Evolutionary conservation across 306 rosid species (phyloP), one percentile per base, ranked within the genome.

Genomic region (Fragaria iinumae): DNA sequence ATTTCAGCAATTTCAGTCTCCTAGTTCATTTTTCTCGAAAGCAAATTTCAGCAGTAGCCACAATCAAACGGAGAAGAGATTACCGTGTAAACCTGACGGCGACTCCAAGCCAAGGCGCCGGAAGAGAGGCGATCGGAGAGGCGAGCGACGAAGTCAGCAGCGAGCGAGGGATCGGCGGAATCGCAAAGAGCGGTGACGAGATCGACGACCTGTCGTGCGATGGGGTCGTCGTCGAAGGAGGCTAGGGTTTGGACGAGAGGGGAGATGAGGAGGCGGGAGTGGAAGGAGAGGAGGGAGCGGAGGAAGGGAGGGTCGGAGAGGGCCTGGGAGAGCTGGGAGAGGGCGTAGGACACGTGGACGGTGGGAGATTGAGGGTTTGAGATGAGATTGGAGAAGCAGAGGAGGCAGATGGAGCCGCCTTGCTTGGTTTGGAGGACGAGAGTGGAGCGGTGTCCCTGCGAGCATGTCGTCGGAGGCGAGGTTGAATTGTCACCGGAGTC

Each of bases 381-480:
- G 81, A 90, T 5, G 80, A 95, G 96, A 69, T 91, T 93, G 44
- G 97, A 88, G 87, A 95, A 86, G 83, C 98, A 92, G 73, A 89
- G 88, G 67, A 95, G 90, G 78, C 97, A 92, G 67, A 95, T 84
- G 3, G 93, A 81, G 68, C 96, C 98, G 69, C 97, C 97, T 50
- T 88, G 83, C 13, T 82, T 80, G 4, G 91, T 92, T 59, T 64
- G 87, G 13, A 92, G 89, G 79, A 84, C 84, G 70, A 92, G 80
- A 2, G 90, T 87, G 72, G 97, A 90, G 49, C 92, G 91, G 83
- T 95, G 97, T 69, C 96, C 97, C 64, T 90, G 91, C 29, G 89
- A 77, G 79, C 98, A 95, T 10, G 85, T 69, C 21, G 83, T 55
- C 50, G 74, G 27, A 16, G 27, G 14, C 21, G 76, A 77, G 20